Evolutionary conservation across 345 rosid genomes (phyloP).

Genomic region (Barbarea vulgaris): DNA sequence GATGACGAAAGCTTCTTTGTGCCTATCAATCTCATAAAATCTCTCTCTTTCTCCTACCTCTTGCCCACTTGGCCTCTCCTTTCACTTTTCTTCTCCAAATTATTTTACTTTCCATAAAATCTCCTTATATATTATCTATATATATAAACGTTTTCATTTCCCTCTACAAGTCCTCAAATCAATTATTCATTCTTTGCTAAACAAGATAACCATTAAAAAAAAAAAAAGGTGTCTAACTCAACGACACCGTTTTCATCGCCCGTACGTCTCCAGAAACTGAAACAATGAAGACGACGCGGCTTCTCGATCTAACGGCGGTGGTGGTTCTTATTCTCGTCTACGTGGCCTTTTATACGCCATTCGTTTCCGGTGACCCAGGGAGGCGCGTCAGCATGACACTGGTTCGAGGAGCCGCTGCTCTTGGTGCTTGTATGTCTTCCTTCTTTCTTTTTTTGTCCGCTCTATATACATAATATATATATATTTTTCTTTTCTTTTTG

Average conservation of each 20-base stretch:
- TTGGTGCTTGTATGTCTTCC: conserved; percentile 65
- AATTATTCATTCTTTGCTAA: not conserved
- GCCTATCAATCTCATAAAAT: conserved; percentile 27
- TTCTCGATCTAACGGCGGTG: conserved; percentile 21
- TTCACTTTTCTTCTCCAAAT: conserved; percentile 34
- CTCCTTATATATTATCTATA: conserved; percentile 2
- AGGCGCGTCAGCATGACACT: conserved; percentile 68
- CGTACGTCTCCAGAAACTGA: not conserved
- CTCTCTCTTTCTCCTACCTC: conserved; percentile 7
- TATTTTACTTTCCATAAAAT: not conserved
- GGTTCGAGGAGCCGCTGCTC: conserved; percentile 59
- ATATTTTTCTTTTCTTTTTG: not conserved
- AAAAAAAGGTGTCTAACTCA: not conserved
- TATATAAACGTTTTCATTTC: conserved; percentile 15
- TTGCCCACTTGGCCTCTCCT: conserved; percentile 41
- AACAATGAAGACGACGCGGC: conserved; percentile 14
- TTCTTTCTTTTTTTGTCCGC: not conserved
- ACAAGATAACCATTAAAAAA: not conserved
- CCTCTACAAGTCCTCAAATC: conserved; percentile 18
- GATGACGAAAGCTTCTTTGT: conserved; percentile 25
- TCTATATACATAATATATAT: not conserved
- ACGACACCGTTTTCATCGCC: not conserved
- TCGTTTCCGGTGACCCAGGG: conserved; percentile 36
- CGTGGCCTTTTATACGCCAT: conserved; percentile 35
- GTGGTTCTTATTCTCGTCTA: conserved; percentile 34